Percentiles rank a stretch among this genome's conserved stretches.
phyloP scores from a whole-genome alignment of 441 rosid genomes.

The Capsella rubella region DNA sequence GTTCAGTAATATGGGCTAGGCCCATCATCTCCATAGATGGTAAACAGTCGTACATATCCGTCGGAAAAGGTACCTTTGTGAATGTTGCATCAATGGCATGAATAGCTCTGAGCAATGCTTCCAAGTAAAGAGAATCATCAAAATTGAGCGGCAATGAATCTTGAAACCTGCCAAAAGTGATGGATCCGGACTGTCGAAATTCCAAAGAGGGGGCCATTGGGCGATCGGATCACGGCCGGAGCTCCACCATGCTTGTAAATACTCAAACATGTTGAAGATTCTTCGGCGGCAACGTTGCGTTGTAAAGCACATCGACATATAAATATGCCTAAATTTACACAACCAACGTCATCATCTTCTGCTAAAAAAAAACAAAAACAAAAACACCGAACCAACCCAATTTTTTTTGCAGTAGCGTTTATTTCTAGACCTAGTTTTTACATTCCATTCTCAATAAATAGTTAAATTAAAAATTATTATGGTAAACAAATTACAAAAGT shows the following conservation, averaged over 20 bases:
- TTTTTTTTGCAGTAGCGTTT: too few species aligned
- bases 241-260: conserved; percentile 93
- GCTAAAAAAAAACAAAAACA: not conserved
- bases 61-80: conserved; percentile 53
- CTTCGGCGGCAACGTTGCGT: conserved; percentile 44
- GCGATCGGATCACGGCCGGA: conserved; percentile 85
- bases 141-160: conserved; percentile 55
- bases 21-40: too few species aligned
- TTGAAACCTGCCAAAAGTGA: conserved; percentile 45
- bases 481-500: not conserved
- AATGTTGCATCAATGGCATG: conserved; percentile 85
- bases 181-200: conserved; percentile 51
- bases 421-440: too few species aligned
- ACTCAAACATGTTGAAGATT: conserved; percentile 81
- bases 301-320: not conserved
- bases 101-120: conserved; percentile 87
- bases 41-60: too few species aligned
- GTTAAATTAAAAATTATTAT: not conserved
- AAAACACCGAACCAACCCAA: too few species aligned
- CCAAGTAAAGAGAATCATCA: conserved; percentile 75
- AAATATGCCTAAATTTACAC: not conserved
- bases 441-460: not conserved
- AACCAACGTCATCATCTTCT: not conserved
- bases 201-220: conserved; percentile 90
- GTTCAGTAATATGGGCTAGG: too few species aligned